Base-by-base conservation (phyloP, 352 stramenopile species). In the Phytopythium mirpurense region DNA sequence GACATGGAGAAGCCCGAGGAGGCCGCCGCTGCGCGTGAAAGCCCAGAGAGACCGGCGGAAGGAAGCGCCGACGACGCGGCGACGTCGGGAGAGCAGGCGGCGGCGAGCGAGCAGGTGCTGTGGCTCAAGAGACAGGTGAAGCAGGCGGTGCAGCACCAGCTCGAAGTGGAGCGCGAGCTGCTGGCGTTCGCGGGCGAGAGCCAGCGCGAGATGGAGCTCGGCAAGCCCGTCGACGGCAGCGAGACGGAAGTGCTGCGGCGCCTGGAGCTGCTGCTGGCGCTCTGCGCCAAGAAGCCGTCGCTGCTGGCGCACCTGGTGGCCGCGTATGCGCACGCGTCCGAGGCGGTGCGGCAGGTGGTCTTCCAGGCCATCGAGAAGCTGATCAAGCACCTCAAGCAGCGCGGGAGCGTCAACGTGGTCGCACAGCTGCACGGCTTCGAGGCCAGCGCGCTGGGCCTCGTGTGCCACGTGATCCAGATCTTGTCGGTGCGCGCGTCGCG, bases 331-430 rank as follows among this genome's bases (percentile, higher is more conserved):
- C 68, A 70, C 26, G 67, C 82, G 59, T 72, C 63, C 16, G 79
- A 88, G 46, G 36, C 72, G n/a, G 79, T 79, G 21, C 82, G 81
- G 15, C 74, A 87, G 57, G 74, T 84, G 23, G 64, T 89, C 43
- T 86, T 90, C 59, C 67, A 75, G 38, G 78, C 80, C 10, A 82
- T 89, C 67, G 82, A 93, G 57, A 93, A 93, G 60, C 73, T 93
- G 29, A 93, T 93, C 60, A 89, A 88, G 64, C 78, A 89, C 62
- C 65, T 90, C 8, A 88, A 87, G 62, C 77, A 86, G 57, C 75
- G 70, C 35, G 77, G 78, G 41, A 77, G 65, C 44, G 59, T 66
- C 31, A 72, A 80, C 45, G 77, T 92, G 24, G 62, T 92, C 18
- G 72, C 67, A 6, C 79, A 92, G 51, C 66, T 93, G 21, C 66